Conservation (phyloP, 2,329 filamentous ascomycete genomes). For the Gaeumannomyces sp. region DNA sequence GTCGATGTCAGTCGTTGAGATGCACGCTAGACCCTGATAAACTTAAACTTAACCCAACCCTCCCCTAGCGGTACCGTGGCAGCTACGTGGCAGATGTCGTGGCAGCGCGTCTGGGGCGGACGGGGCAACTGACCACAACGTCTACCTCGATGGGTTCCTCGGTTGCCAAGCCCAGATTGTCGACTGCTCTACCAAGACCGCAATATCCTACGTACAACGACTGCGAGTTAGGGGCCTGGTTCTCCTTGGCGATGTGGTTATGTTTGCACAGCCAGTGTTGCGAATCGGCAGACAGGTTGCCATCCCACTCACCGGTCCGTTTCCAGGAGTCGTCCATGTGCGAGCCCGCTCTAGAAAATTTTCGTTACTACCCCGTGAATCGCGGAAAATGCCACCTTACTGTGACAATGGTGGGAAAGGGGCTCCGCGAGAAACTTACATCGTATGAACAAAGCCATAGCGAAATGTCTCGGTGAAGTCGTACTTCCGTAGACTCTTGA, state of each 20-base stretch:
- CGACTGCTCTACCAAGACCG: constrained; percentile 64
- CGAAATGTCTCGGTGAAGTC: constrained; percentile 70
- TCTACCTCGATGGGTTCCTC: constrained; percentile 58
- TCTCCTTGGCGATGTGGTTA: constrained; percentile 1
- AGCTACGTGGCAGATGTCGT: neutral
- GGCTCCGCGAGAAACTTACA: constrained; percentile 44
- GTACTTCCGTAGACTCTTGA: constrained; percentile 66
- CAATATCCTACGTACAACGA: constrained; percentile 52
- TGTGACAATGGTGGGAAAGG: constrained; percentile 11
- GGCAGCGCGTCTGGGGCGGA: constrained; percentile 13
- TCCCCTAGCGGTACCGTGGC: too few species aligned
- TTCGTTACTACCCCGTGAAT: neutral
- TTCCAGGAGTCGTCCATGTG: constrained; percentile 42
- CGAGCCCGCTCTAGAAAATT: constrained; percentile 43
- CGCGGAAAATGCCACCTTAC: constrained; percentile 15
- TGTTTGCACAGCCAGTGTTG: neutral
- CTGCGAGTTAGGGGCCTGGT: neutral
- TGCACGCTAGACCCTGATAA: too few species aligned
- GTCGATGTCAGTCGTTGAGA: neutral
- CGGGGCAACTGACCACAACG: constrained; percentile 51
- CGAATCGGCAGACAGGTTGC: constrained; percentile 12
- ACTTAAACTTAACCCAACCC: too few species aligned
- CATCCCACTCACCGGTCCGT: constrained; percentile 30
- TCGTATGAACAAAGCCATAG: constrained; percentile 78
- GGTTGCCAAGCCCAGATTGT: constrained; percentile 54